Evolutionary conservation across 2,329 filamentous ascomycete genomes (phyloP).

Genomic region (Botrytis tulipae): DNA sequence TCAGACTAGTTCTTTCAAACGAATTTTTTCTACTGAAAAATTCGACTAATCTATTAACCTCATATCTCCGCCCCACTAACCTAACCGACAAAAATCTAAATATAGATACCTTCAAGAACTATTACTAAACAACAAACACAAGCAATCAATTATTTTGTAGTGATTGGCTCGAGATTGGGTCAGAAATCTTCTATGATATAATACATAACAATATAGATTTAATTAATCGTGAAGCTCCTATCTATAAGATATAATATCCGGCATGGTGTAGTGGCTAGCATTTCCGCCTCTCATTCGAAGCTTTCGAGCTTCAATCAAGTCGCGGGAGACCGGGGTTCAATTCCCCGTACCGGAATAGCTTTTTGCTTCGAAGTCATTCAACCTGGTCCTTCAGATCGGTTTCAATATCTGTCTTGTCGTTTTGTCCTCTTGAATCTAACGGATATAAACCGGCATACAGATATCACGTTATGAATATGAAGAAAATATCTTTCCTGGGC

Average conservation of each 20-base stretch:
- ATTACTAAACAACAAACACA: neutral
- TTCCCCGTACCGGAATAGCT: neutral
- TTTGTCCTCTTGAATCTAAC: neutral
- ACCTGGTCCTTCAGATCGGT: neutral
- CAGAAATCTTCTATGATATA: no score
- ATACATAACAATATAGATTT: no score
- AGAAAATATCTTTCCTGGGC: neutral
- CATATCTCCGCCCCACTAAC: neutral
- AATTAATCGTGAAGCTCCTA: rapidly evolving
- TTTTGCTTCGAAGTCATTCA: neutral
- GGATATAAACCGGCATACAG: neutral
- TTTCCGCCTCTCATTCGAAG: constrained; percentile 16
- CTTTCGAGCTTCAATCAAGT: neutral
- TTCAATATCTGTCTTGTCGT: neutral
- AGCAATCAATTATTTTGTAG: neutral
- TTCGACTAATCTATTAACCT: no score
- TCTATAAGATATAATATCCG: neutral
- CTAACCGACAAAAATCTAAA: neutral
- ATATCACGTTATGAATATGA: neutral
- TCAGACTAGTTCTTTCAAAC: no score
- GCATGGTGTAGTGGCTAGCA: constrained; percentile 21
- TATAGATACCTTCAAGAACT: neutral
- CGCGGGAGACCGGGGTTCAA: constrained; percentile 21
- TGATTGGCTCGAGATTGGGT: neutral
- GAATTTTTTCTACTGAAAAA: no score